A percentile compares a stretch with the other conserved stretches of the same genome.
Evolutionary conservation across 176 grass and related monocot species (phyloP).

Genomic region (Oryza nivara): DNA sequence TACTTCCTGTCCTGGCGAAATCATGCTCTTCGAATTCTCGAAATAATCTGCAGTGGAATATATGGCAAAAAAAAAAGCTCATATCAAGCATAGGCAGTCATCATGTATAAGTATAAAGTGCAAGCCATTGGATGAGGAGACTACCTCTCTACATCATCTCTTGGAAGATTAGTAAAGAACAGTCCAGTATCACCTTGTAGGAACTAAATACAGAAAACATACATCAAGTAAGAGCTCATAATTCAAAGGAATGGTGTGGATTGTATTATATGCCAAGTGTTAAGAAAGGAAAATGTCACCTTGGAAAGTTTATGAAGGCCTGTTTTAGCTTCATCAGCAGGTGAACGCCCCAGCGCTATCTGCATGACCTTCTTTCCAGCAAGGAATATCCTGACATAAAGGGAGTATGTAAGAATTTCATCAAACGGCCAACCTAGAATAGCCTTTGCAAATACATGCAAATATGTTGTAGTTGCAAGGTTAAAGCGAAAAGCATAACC

Average conservation of each 20-base stretch:
- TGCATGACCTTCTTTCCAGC: slow-evolving; percentile 98
- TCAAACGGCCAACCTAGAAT: no score
- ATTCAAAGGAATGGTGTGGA: background rate
- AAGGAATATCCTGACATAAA: slow-evolving; percentile 76
- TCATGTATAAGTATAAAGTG: background rate
- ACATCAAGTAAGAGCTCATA: slow-evolving; percentile 34
- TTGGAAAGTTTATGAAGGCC: slow-evolving; percentile 81
- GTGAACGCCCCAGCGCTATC: slow-evolving; percentile 73
- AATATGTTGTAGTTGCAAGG: no score
- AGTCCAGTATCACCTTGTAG: slow-evolving; percentile 78
- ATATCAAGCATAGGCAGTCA: background rate
- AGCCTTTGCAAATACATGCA: no score
- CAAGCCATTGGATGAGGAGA: background rate
- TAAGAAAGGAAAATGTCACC: slow-evolving; percentile 33
- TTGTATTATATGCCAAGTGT: background rate
- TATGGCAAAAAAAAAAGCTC: background rate
- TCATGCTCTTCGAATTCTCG: slow-evolving; percentile 77
- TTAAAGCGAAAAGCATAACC: no score
- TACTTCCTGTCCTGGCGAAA: slow-evolving; percentile 81
- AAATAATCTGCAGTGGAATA: slow-evolving; percentile 60
- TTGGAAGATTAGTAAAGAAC: slow-evolving; percentile 74
- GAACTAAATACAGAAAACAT: slow-evolving; percentile 44
- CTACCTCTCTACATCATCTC: slow-evolving; percentile 89
- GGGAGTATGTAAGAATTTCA: background rate
- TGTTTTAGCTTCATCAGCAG: slow-evolving; percentile 77